These are phyloP conservation scores for Acanthamoeba royreba DNA, from an alignment of 208 protist species.

Conservation along the genomic window DNA sequence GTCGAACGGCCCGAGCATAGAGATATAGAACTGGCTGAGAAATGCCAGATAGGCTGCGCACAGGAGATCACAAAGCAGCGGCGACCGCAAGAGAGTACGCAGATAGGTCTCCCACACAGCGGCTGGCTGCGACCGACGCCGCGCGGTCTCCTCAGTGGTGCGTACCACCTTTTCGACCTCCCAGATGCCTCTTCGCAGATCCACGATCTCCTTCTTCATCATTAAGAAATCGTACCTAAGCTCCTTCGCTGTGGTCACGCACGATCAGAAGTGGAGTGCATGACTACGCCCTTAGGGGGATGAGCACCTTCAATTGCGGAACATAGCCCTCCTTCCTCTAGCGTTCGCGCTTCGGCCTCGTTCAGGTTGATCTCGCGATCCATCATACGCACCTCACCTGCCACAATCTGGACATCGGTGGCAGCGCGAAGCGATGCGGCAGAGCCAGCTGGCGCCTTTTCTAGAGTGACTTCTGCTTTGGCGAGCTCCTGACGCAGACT, in stretches of 20 bases:
- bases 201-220: neutral
- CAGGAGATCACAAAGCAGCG: neutral
- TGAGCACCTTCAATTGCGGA: neutral
- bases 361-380: neutral
- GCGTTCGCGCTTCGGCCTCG: neutral
- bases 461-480: neutral
- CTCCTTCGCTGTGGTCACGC: neutral
- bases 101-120: neutral
- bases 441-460: neutral
- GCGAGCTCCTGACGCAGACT: neutral
- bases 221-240: neutral
- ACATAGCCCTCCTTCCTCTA: neutral
- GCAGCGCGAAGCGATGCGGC: neutral
- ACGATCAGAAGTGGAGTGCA: neutral
- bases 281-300: too few species aligned
- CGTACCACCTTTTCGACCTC: neutral
- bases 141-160: neutral
- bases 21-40: neutral
- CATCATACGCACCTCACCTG: neutral
- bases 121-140: neutral
- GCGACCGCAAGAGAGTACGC: neutral
- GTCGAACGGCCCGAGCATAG: neutral
- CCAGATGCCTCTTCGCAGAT: neutral
- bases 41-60: neutral
- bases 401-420: neutral